Base-by-base conservation (phyloP, 371 early-diverging fungal species). In the Saksenaea vasiformis region DNA sequence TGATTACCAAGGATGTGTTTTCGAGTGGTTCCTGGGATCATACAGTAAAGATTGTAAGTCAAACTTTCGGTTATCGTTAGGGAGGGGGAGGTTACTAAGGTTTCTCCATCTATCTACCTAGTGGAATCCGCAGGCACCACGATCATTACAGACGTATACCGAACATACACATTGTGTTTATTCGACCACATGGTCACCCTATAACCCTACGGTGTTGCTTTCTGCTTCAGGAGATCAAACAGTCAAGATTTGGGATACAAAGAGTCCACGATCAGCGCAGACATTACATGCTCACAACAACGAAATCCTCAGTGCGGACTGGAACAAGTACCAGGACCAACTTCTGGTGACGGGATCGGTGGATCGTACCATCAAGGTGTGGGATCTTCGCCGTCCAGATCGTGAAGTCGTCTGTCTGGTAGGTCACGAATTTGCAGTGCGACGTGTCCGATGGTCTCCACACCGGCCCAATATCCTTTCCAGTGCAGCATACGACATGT, bases 1-100 rank as follows among this genome's bases (percentile, higher is more conserved):
- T 92, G 61, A 87, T 93, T 15, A 79, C 84, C 51, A 97, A 96
- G 66, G 89, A 94, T 59, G 80, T 89, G 2, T 96, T 98, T 70
- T 70, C 94, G 31, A 90, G 93, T 65, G 91, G 91, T 14, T 95
- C 96, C 4, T 97, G 97, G 98, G 98, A 98, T 72, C 88, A 91
- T 59, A 86, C 95, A 0, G 91, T 96, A 68, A 96, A 96, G 66
- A 84, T 96, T 73, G 96, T 94, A 83, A 74, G 85, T 72, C 24
- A 19, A 15, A 22, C 28, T 51, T 31, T 5, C 51, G 7, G 8
- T 47, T 19, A 22, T 47, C 14, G n/a, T n/a, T n/a, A n/a, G n/a
- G n/a, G n/a, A n/a, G 10, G 26, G 11, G 11, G 37, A 1, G 8
- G 22, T 34, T 17, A 51, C 15, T 22, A 31, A 31, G 31, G 31